Conservation (phyloP, 495 filamentous ascomycete species). For the Neurospora sp. region DNA sequence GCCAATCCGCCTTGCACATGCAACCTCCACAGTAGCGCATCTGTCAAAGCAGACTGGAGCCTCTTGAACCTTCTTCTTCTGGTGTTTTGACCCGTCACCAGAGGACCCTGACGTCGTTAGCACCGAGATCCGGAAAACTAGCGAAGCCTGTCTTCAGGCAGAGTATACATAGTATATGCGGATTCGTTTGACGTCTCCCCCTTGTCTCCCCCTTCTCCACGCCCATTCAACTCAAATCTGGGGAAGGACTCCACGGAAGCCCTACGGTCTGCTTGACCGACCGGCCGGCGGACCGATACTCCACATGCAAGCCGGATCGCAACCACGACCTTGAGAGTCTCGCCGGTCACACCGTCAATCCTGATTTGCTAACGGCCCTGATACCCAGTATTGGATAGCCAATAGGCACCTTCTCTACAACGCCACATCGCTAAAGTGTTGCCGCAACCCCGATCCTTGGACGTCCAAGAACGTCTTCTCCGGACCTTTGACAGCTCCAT, state of each 20-base stretch:
- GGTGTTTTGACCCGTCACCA: background rate
- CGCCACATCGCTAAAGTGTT: constrained; percentile 14
- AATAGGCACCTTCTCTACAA: constrained; percentile 8
- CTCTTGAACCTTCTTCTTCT: background rate
- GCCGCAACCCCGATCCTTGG: constrained; percentile 19
- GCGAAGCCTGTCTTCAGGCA: background rate
- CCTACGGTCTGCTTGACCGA: constrained; percentile 5
- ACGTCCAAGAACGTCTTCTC: constrained; percentile 1
- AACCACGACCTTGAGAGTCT: constrained; percentile 14
- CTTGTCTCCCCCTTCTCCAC: background rate
- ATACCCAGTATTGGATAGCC: constrained; percentile 2
- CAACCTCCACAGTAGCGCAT: background rate
- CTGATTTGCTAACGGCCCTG: constrained; percentile 14
- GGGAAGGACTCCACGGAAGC: background rate
- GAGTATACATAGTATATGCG: background rate
- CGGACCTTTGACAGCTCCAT: background rate
- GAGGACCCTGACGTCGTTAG: background rate
- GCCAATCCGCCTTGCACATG: background rate
- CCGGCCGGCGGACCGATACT: constrained; percentile 31
- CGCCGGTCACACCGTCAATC: background rate
- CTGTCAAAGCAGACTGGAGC: background rate
- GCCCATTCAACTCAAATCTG: background rate
- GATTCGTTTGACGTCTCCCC: background rate
- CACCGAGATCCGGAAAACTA: background rate
- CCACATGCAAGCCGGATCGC: constrained; percentile 28